phyloP scores from a whole-genome alignment of 805 yeast genomes.

The Myxozyma vanderwaltii region DNA sequence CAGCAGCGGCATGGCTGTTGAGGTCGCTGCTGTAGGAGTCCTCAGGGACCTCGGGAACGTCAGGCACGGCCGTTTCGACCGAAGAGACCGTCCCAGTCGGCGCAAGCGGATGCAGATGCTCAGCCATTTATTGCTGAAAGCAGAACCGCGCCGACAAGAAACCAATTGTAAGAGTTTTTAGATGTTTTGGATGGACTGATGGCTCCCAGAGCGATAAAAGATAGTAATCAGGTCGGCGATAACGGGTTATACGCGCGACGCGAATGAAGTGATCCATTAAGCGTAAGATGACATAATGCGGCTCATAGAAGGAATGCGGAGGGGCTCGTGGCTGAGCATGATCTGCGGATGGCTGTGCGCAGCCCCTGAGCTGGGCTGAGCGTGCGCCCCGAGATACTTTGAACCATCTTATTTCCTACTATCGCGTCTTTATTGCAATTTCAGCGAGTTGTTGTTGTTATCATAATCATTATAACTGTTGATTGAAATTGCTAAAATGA shows the following conservation, averaged over 20 bases:
- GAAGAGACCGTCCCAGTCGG: background rate
- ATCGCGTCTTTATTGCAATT: background rate
- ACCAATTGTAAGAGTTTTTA: no score
- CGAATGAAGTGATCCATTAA: background rate
- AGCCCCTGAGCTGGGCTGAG: background rate
- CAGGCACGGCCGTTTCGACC: background rate
- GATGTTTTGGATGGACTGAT: no score
- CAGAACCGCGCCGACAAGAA: no score
- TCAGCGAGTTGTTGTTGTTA: background rate
- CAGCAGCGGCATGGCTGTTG: background rate
- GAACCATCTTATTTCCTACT: no score
- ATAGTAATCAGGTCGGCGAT: background rate
- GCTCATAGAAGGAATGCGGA: background rate
- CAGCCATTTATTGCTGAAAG: no score
- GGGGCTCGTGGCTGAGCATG: background rate
- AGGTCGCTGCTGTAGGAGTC: background rate
- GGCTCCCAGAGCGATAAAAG: no score
- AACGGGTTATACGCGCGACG: background rate
- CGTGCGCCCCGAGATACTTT: background rate
- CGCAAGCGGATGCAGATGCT: background rate
- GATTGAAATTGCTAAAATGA: background rate
- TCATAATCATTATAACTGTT: background rate
- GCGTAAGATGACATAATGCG: constrained; percentile 2
- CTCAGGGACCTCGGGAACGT: background rate
- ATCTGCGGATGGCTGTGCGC: constrained; percentile 1